Evolutionary conservation across 2,329 filamentous ascomycete species (phyloP), one percentile per base, ranked within the genome.

Genomic region (Verticillium albo-atrum): DNA sequence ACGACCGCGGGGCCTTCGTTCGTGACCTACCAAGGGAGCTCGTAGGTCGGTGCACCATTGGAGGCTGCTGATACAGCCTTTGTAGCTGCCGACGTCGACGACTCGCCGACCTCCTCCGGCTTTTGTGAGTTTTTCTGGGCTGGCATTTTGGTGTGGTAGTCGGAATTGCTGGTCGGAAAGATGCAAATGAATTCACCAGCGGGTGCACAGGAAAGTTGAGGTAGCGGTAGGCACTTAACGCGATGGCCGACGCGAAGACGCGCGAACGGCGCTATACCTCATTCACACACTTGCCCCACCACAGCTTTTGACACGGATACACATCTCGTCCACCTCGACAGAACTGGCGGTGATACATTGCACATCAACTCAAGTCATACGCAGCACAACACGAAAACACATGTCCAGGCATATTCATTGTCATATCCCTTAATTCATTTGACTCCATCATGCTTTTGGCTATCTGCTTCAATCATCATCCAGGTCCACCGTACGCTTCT

Each of bases 11-110:
- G 51, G 15, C 58, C 35, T 54, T n/a, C 7, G 52, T 27, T 25
- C 54, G 23, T 27, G 28, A 66, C 73, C 61, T 78, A 92, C 90
- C 90, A 95, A 76, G 91, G 91, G 59, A 95, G 79, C 74, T 95
- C 91, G 67, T 92, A 93, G 65, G 79, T 85, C 10, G 78, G 63
- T 23, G 76, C 75, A 54, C 79, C 82, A 65, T 80, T 84, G 4
- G 81, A 72, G 26, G 77, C 78, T 5, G 79, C 72, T 23, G 78
- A 78, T 51, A 85, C 68, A 2, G 79, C 80, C 65, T 83, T 82
- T 68, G 86, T 88, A 53, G 81, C 77, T 25, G 82, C 84, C 47
- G 84, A 78, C 5, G 75, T 85, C 17, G 85, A 87, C 4, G 86
- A 87, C 67, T 89, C 85, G 71, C 85, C 85, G 64, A 68, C 76